These are phyloP conservation scores for Logfia minima DNA, from an alignment of 129 eudicot genomes.

Conservation along the genomic window DNA sequence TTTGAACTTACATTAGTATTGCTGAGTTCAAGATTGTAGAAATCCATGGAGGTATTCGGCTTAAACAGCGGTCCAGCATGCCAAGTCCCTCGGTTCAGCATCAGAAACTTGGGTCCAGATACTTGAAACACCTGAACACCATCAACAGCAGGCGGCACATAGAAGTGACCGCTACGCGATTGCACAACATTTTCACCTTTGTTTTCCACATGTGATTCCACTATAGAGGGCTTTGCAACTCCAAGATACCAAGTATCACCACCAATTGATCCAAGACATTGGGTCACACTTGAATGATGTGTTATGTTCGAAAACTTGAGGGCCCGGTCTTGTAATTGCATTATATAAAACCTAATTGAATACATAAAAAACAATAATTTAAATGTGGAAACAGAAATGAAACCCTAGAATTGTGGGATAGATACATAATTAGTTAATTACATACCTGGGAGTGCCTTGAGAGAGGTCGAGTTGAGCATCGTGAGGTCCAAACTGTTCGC, in stretches of 20 bases:
- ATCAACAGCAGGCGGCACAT: slow-evolving; percentile 68
- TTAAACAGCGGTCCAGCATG: slow-evolving; percentile 91
- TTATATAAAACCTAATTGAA: slow-evolving; percentile 70
- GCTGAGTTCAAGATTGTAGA: slow-evolving; percentile 87
- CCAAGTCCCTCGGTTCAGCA: slow-evolving; percentile 87
- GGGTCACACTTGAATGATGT: slow-evolving; percentile 94
- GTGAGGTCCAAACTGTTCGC: slow-evolving; percentile 69
- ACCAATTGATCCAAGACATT: slow-evolving; percentile 84
- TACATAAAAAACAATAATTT: not conserved
- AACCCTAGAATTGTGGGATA: slow-evolving; percentile 20
- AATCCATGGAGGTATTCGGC: slow-evolving; percentile 57
- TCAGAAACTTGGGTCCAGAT: slow-evolving; percentile 81
- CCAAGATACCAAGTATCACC: slow-evolving; percentile 89
- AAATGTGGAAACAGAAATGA: not conserved
- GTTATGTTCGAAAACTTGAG: slow-evolving; percentile 72
- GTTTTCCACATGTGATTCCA: slow-evolving; percentile 43
- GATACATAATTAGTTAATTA: not conserved
- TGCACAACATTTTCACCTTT: slow-evolving; percentile 39
- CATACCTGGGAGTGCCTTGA: slow-evolving; percentile 69
- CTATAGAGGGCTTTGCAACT: slow-evolving; percentile 74
- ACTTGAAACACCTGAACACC: slow-evolving; percentile 59
- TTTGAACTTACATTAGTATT: slow-evolving; percentile 78
- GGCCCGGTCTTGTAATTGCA: slow-evolving; percentile 56
- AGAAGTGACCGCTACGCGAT: slow-evolving; percentile 66
- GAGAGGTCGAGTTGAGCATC: slow-evolving; percentile 85